Evolutionary conservation across 345 rosid species (phyloP), one percentile per base, ranked within the genome.

Genomic region (Kandelia obovata): DNA sequence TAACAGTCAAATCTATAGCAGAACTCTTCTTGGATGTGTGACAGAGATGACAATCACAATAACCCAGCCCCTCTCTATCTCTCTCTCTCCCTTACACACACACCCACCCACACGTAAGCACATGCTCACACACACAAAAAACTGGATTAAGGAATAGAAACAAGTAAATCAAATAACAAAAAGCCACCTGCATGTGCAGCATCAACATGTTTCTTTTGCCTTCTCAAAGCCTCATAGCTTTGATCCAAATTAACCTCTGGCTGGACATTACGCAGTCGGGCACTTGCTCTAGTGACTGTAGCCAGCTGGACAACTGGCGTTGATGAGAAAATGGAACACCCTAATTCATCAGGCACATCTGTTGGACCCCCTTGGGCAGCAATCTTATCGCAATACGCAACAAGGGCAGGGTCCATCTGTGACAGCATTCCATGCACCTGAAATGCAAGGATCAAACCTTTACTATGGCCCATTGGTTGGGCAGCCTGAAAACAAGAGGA

Each of bases 351-450:
- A 51, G 98, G 91, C 71, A 92, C 73, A 72, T 79, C 81, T 26
- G 83, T 69, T 11, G 97, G 99, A 74, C 98, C 98, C 43, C 98
- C 99, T 83, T 90, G 86, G 62, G 78, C 84, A 25, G 87, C 89
- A 57, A 96, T 92, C 84, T 96, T 96, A 66, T 96, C 98, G 73
- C 98, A 96, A 76, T 66, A 85, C 27, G 87, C 79, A 30, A 90
- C 81, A 49, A 96, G 87, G 52, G 98, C 89, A 76, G 98, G 95
- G 70, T 96, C 99, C 97, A 96, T 92, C 82, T 96, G 97, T n/a
- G 99, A 84, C 69, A 96, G 75, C 99, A 96, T 92, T 76, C 97
- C 97, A 66, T 90, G 89, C 71, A 96, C 99, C 99, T 96, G 82
- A 63, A 74, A 68, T 30, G 70, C 26, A 30, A 51, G 53, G 34